A percentile compares a stretch with the other conserved stretches of the same genome.
Conservation (phyloP, 805 yeast species). For the Hanseniaspora taiwanica region DNA sequence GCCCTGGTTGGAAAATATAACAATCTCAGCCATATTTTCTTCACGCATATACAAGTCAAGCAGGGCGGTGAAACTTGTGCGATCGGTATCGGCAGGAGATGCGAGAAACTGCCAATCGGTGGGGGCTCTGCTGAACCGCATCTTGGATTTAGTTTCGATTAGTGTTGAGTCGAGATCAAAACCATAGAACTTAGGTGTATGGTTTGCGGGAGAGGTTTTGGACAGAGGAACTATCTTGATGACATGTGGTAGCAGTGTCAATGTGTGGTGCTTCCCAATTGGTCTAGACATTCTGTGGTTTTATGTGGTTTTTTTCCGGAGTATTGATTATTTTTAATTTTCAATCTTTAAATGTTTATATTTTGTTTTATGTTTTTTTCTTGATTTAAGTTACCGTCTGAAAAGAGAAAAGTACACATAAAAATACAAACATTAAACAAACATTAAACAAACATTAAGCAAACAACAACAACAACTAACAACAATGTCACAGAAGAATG, state of each 20-base stretch:
- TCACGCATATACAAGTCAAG: too few species aligned
- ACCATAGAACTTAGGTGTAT: constrained; percentile 37
- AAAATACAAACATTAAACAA: too few species aligned
- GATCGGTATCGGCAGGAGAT: too few species aligned
- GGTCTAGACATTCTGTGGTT: background rate
- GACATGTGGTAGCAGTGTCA: constrained; percentile 29
- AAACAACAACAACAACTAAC: background rate
- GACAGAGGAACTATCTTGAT: constrained; percentile 29
- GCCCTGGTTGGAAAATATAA: constrained; percentile 82
- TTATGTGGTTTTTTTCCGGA: background rate
- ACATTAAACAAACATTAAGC: too few species aligned
- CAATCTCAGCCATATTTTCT: constrained; percentile 28
- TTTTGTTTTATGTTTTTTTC: too few species aligned
- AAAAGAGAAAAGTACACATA: too few species aligned
- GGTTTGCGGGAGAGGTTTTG: background rate
- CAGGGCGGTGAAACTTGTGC: too few species aligned
- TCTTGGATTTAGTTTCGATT: constrained; percentile 50
- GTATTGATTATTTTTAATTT: background rate
- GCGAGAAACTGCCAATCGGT: constrained; percentile 69
- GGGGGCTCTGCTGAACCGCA: constrained; percentile 41
- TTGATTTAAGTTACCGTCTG: too few species aligned
- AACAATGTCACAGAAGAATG: constrained; percentile 1
- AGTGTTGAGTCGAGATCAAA: constrained; percentile 84
- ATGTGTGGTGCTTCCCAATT: constrained; percentile 16
- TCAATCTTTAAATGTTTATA: too few species aligned